These are phyloP conservation scores for Backusella liffmaniae DNA, from an alignment of 192 early-diverging fungal species.

Conservation along the genomic window DNA sequence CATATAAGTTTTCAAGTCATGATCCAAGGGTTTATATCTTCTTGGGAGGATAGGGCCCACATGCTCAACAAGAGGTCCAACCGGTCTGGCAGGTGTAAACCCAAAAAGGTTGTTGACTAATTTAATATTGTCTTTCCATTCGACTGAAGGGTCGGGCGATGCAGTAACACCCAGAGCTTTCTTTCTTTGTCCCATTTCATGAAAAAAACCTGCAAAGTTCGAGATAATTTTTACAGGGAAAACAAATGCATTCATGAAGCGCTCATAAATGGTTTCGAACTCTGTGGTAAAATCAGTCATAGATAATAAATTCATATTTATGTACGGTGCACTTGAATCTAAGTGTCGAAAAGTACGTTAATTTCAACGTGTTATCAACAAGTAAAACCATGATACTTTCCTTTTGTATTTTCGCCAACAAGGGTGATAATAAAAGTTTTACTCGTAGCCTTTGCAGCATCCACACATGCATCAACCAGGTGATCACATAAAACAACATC, in stretches of 20 bases:
- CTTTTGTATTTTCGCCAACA: not conserved
- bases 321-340: not conserved
- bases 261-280: not conserved
- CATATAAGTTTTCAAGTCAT: slow-evolving; percentile 6
- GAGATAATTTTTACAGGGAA: not conserved
- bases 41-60: slow-evolving; percentile 36
- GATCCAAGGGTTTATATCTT: slow-evolving; percentile 16
- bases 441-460: slow-evolving; percentile 3
- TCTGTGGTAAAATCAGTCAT: not conserved
- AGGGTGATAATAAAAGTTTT: slow-evolving; percentile 26
- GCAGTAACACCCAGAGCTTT: not conserved
- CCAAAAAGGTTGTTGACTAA: slow-evolving; percentile 27
- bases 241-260: not conserved
- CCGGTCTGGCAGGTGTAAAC: slow-evolving; percentile 13
- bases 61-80: slow-evolving; percentile 26
- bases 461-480: slow-evolving; percentile 15
- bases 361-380: not conserved
- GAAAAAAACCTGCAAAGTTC: not conserved
- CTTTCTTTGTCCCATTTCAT: not conserved
- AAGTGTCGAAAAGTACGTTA: not conserved
- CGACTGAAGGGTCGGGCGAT: no score
- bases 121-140: slow-evolving; percentile 18
- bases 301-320: not conserved
- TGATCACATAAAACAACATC: slow-evolving; percentile 22
- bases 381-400: not conserved